A percentile compares a stretch with the other conserved stretches of the same genome.
These are phyloP conservation scores for Hemileia vastatrix DNA, from an alignment of 1,284 basidiomycete genomes.

Conservation along the genomic window DNA sequence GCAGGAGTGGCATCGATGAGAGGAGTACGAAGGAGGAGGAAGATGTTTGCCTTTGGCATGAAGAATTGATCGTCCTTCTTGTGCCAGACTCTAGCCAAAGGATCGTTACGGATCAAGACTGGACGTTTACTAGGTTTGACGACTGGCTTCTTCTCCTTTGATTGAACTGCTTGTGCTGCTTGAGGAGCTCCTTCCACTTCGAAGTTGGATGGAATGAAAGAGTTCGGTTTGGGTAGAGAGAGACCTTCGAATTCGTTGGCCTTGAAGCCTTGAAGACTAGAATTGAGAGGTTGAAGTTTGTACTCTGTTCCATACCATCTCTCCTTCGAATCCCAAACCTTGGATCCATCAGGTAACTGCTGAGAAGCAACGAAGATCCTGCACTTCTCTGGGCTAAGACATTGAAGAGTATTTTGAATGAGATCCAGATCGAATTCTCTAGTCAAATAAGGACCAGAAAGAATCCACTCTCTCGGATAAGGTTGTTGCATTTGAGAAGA, in stretches of 20 bases:
- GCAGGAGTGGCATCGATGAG: constrained; percentile 42
- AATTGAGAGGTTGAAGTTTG: constrained; percentile 49
- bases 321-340: constrained; percentile 61
- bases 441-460: constrained; percentile 64
- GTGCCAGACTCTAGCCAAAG: constrained; percentile 70
- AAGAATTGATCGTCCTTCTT: constrained; percentile 95
- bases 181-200: constrained; percentile 57
- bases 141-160: constrained; percentile 42
- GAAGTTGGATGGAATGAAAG: constrained; percentile 80
- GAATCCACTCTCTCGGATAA: constrained; percentile 64
- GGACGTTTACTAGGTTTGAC: constrained; percentile 65
- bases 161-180: constrained; percentile 48
- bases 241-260: constrained; percentile 52
- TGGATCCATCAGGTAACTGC: constrained; percentile 54
- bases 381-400: constrained; percentile 56
- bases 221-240: constrained; percentile 71
- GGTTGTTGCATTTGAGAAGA: constrained; percentile 69
- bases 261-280: constrained; percentile 56
- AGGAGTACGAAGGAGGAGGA: constrained; percentile 32
- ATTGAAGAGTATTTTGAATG: constrained; percentile 57
- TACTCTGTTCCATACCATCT: constrained; percentile 78
- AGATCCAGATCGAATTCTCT: constrained; percentile 67
- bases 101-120: constrained; percentile 61
- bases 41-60: constrained; percentile 63
- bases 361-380: constrained; percentile 67